These are phyloP conservation scores for Xylariaceae sp. DNA, from an alignment of 2,329 filamentous ascomycete species.

Conservation along the genomic window DNA sequence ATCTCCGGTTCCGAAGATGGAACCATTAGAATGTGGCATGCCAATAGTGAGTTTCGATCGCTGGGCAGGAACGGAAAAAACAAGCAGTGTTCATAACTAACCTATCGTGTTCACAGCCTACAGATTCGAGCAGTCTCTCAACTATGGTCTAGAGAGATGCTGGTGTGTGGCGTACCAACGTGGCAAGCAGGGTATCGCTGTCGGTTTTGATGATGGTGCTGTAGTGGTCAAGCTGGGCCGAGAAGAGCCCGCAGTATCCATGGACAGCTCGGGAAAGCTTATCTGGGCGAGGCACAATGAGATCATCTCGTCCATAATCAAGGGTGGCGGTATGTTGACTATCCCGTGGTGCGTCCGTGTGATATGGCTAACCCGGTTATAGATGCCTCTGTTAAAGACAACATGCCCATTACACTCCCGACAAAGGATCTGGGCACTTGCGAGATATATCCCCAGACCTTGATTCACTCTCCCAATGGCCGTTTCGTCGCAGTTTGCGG, in stretches of 20 bases:
- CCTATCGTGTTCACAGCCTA: constrained; percentile 47
- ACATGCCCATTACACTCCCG: constrained; percentile 74
- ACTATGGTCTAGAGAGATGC: constrained; percentile 90
- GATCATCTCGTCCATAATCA: constrained; percentile 91
- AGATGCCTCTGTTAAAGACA: constrained; percentile 82
- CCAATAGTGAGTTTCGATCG: constrained; percentile 53
- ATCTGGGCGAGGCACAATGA: constrained; percentile 96
- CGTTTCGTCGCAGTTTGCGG: constrained; percentile 77
- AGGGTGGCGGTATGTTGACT: constrained; percentile 59
- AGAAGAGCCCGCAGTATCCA: constrained; percentile 94
- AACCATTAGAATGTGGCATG: constrained; percentile 97
- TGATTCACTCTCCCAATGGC: constrained; percentile 93
- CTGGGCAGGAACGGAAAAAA: not conserved
- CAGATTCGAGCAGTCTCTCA: constrained; percentile 88
- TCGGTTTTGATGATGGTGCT: constrained; percentile 95
- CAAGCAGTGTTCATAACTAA: not conserved
- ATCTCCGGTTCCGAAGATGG: constrained; percentile 97
- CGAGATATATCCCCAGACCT: constrained; percentile 91
- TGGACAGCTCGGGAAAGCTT: constrained; percentile 93
- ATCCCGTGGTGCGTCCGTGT: not conserved
- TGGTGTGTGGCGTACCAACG: constrained; percentile 98
- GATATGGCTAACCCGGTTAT: constrained; percentile 25
- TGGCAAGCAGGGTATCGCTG: constrained; percentile 87
- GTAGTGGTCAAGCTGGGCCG: constrained; percentile 97
- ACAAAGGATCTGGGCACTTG: constrained; percentile 94